Evolutionary conservation across 345 rosid genomes (phyloP), one percentile per base, ranked within the genome.

Genomic region (Melastoma malabathricum): DNA sequence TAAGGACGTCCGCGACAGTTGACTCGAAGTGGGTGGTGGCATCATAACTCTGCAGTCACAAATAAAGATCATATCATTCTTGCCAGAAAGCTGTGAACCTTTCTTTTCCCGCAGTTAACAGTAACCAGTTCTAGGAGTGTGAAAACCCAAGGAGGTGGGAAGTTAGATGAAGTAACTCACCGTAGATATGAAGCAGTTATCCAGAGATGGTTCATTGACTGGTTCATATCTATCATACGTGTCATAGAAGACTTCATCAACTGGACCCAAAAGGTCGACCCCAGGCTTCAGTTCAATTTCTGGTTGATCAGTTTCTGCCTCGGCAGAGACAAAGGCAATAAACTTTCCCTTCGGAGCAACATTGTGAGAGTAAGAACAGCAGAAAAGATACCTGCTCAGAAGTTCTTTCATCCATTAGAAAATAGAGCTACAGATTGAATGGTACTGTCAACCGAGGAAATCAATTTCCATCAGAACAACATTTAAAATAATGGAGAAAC

Each of bases 21-120:
- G 95, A 74, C 59, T 90, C 98, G 41, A 92, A 87, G 72, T 92
- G 95, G 44, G 95, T 87, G 48, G 96, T 84, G 51, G 98, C 75
- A 77, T 92, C 98, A 62, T 87, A 92, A 64, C 98, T 87, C 98
- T 87, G 89, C 44, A 19, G 44, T 2, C n/a, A 2, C 15, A 25
- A 10, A 64, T 43, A 58, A 46, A 60, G 51, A n/a, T 51, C 15
- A 52, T 18, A 74, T 22, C 12, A 55, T 56, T 5, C 38, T 31
- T 31, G 38, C 7, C 38, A 31, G 45, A 31, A 25, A 38, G 19
- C 12, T n/a, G 23, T 29, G 38, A 9, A 18, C 39, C 43, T 51
- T 19, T 43, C 18, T 6, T 27, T 15, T 15, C 15, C 54, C 15
- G 39, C 4, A 49, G 31, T 1, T 51, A 31, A 15, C 10, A 15